Percentiles rank a stretch among this genome's conserved stretches.
Evolutionary conservation across 2,329 filamentous ascomycete genomes (phyloP).

Genomic region (Colletotrichum spinosum): DNA sequence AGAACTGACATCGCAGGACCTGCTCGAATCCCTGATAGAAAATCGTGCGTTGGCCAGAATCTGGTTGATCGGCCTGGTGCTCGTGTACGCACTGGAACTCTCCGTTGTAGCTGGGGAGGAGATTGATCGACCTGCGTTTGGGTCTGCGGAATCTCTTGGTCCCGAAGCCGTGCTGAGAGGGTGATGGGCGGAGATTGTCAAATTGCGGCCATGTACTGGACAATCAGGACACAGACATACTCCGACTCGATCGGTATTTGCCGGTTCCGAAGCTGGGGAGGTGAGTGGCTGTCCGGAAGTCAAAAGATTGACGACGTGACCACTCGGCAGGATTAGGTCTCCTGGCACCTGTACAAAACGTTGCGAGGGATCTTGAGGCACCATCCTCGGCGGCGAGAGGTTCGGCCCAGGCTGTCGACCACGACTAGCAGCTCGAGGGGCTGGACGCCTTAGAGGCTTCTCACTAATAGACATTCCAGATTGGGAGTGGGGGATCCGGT

Average conservation of each 20-base stretch:
- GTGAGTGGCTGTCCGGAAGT: background rate
- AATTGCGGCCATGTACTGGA: constrained; percentile 38
- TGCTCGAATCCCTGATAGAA: background rate
- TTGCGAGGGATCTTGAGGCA: background rate
- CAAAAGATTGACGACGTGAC: background rate
- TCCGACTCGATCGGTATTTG: constrained; percentile 39
- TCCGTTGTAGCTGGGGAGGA: background rate
- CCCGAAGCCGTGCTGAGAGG: too few relatives aligned
- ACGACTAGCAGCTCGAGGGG: constrained; percentile 16
- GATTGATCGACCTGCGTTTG: background rate
- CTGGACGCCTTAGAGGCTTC: background rate
- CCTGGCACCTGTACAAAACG: background rate
- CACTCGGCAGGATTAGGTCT: background rate
- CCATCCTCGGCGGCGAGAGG: constrained; percentile 16
- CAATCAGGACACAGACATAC: constrained; percentile 36
- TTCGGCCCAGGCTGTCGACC: constrained; percentile 1
- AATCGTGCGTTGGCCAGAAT: background rate
- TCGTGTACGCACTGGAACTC: background rate
- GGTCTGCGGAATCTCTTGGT: background rate
- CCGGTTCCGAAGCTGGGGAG: background rate
- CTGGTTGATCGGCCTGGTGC: too few relatives aligned
- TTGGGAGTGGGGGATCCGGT: background rate
- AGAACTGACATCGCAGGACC: background rate
- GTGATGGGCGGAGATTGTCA: background rate
- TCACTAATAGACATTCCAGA: background rate